Conservation (phyloP, 1,139 yeast species). For the Lodderomyces oxycetoniae region DNA sequence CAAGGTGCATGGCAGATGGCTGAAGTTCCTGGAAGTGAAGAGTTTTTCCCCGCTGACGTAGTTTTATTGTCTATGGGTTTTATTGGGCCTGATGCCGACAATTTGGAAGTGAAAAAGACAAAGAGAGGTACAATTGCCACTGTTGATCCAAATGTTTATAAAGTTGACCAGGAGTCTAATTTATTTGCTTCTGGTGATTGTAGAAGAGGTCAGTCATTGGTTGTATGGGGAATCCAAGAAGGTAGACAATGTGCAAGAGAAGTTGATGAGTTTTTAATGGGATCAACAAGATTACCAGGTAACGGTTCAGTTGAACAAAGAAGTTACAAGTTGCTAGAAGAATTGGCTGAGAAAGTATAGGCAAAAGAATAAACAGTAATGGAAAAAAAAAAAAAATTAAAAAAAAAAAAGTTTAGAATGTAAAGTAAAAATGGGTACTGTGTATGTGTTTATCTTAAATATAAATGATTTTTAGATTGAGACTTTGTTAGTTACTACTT, state of each 20-base stretch:
- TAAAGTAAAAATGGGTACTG: no score
- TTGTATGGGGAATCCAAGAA: constrained; percentile 99
- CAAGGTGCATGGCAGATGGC: constrained; percentile 99
- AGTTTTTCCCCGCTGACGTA: constrained; percentile 89
- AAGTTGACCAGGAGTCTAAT: constrained; percentile 58
- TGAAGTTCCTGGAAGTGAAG: constrained; percentile 93
- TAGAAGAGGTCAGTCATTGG: constrained; percentile 96
- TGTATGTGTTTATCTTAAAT: no score
- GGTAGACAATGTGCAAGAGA: constrained; percentile 98
- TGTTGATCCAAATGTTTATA: constrained; percentile 61
- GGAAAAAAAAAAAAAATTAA: neutral
- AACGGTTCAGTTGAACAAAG: constrained; percentile 89
- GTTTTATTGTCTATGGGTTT: constrained; percentile 96
- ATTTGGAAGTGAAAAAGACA: constrained; percentile 67
- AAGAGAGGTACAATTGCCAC: constrained; percentile 86
- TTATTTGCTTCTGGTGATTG: constrained; percentile 97
- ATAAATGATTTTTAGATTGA: no score
- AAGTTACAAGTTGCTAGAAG: constrained; percentile 68
- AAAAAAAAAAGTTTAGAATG: constrained; percentile 1
- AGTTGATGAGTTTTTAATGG: constrained; percentile 77
- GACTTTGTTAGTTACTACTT: no score
- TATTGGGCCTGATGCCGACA: constrained; percentile 90
- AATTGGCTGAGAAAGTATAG: constrained; percentile 55
- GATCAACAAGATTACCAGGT: constrained; percentile 81
- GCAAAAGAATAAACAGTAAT: neutral